These are phyloP conservation scores for Lecanoromycetidae sp. DNA, from an alignment of 2,329 filamentous ascomycete genomes.

Conservation along the genomic window DNA sequence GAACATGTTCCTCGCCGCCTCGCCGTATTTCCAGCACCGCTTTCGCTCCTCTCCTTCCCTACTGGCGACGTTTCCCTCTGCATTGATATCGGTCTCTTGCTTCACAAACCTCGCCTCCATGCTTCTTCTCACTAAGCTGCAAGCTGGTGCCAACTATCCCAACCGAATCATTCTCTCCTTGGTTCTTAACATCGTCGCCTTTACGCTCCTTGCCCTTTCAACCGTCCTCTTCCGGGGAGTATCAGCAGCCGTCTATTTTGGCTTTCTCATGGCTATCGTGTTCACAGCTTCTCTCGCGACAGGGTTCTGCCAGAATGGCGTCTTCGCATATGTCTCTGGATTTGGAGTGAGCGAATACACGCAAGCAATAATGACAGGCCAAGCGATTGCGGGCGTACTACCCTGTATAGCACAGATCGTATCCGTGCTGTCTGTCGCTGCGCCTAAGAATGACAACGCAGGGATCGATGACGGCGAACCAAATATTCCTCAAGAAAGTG, in stretches of 20 bases:
- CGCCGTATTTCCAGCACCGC: constrained; percentile 79
- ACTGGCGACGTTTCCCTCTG: constrained; percentile 72
- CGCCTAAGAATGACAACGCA: constrained; percentile 28
- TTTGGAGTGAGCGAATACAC: constrained; percentile 77
- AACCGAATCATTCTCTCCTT: constrained; percentile 71
- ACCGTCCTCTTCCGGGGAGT: constrained; percentile 55
- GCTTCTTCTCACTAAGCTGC: constrained; percentile 65
- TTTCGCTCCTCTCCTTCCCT: constrained; percentile 62
- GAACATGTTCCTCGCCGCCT: constrained; percentile 97
- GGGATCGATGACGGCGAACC: constrained; percentile 15
- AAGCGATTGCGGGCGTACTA: constrained; percentile 81
- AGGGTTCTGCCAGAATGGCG: constrained; percentile 81
- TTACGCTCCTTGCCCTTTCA: constrained; percentile 66
- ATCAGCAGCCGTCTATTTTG: constrained; percentile 57
- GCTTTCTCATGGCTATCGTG: constrained; percentile 72
- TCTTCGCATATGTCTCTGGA: constrained; percentile 79
- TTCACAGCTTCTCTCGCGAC: constrained; percentile 66
- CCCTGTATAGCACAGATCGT: constrained; percentile 79
- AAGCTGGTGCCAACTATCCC: constrained; percentile 74
- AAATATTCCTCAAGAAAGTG: constrained; percentile 34
- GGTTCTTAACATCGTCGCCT: constrained; percentile 62
- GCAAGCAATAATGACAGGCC: constrained; percentile 90
- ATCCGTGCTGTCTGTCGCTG: constrained; percentile 58
- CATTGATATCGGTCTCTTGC: constrained; percentile 77
- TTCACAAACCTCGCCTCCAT: constrained; percentile 68